phyloP scores from a whole-genome alignment of 2,329 filamentous ascomycete genomes.

The Moelleriella libera region DNA sequence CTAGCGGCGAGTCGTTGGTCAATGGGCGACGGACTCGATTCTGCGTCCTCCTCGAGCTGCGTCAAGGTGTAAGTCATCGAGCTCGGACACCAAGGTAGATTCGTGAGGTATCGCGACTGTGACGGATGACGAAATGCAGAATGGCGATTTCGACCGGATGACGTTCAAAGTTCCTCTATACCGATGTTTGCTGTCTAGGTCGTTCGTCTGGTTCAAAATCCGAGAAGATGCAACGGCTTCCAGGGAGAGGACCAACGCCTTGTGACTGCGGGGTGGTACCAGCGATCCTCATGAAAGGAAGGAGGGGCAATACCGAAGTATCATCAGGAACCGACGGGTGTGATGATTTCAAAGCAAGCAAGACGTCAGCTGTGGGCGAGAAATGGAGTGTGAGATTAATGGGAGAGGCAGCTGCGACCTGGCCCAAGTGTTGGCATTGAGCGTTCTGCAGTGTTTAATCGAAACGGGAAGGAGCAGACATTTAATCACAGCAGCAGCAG shows the following conservation, averaged over 20 bases:
- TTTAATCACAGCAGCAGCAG: background rate
- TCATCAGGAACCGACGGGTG: background rate
- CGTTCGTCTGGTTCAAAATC: too few species aligned
- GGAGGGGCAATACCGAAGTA: background rate
- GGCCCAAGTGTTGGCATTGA: background rate
- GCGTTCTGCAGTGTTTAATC: background rate
- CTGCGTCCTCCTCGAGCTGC: background rate
- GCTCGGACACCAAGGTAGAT: too few species aligned
- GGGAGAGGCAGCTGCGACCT: background rate
- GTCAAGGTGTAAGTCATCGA: background rate
- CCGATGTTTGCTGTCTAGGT: too few species aligned
- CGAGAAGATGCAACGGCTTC: too few species aligned
- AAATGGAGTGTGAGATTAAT: background rate
- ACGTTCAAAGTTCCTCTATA: too few species aligned
- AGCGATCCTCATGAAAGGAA: background rate
- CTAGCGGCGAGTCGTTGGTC: background rate
- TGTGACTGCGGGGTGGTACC: background rate
- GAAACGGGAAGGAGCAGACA: background rate
- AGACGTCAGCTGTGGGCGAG: background rate
- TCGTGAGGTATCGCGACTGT: too few species aligned
- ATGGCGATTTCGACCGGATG: too few species aligned
- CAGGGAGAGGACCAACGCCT: too few species aligned
- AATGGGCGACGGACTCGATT: background rate
- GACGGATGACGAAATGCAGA: too few species aligned
- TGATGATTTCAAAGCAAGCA: background rate